Percentiles rank a stretch among this genome's conserved stretches.
Conservation (phyloP, 257 asterid genomes). For the Verbena officinalis region DNA sequence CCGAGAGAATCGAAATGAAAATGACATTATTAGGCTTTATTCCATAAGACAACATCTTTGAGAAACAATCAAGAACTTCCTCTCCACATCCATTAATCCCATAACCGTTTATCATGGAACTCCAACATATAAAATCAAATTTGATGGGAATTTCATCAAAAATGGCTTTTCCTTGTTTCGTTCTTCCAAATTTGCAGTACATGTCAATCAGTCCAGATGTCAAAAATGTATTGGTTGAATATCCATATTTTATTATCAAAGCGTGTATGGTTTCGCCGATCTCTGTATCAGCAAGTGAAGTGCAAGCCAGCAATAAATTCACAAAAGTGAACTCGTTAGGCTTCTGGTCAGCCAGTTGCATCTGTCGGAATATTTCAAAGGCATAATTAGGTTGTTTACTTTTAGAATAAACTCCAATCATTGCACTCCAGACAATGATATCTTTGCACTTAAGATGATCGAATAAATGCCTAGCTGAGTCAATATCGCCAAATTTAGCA, state of each 20-base stretch:
- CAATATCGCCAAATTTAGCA: conserved; percentile 56
- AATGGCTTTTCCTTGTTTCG: conserved; percentile 50
- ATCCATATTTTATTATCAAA: conserved; percentile 50
- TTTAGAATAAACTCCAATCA: conserved; percentile 65
- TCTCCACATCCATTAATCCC: conserved; percentile 75
- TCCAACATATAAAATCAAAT: conserved; percentile 80
- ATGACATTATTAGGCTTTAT: conserved; percentile 70
- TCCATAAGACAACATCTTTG: conserved; percentile 58
- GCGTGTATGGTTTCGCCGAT: conserved; percentile 67
- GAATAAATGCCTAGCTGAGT: conserved; percentile 56
- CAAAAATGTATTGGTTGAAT: conserved; percentile 50
- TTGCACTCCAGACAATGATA: conserved; percentile 76
- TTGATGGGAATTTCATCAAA: conserved; percentile 49
- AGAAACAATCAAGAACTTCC: conserved; percentile 69
- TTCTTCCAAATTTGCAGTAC: conserved; percentile 76
- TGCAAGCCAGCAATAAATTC: conserved; percentile 65
- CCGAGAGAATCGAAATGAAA: conserved; percentile 71
- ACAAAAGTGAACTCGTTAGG: conserved; percentile 71
- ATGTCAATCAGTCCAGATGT: conserved; percentile 62
- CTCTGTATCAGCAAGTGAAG: conserved; percentile 43
- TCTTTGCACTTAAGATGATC: conserved; percentile 56
- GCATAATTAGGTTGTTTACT: conserved; percentile 47
- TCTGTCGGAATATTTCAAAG: conserved; percentile 46
- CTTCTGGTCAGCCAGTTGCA: conserved; percentile 60
- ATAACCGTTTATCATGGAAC: conserved; percentile 89